Base-by-base conservation (phyloP, 805 yeast species). In the Zygosaccharomyces bisporus region DNA sequence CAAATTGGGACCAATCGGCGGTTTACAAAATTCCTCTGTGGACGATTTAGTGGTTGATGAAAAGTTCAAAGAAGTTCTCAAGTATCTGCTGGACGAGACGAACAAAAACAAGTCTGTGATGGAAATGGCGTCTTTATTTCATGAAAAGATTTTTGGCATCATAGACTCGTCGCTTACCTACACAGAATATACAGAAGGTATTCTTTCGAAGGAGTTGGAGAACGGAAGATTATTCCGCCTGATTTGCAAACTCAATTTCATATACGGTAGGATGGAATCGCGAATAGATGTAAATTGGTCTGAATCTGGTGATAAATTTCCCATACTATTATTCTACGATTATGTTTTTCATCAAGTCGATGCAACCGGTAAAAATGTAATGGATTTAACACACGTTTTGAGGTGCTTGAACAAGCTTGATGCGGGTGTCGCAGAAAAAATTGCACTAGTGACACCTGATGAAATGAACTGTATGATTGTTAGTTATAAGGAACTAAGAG, bases 211-310 rank as follows among this genome's bases (percentile, higher is more conserved):
- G 43, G 98, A 91, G 63, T 67, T 90, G 19, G 98, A 93, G 62
- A 93, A 93, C 63, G 93, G 86, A 3, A 73, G 98, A 47, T 67
- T 93, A 23, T 88, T 91, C 54, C 73, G 98, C 47, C 71, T 93
- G 33, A 69, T 91, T 58, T 72, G 89, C 46, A 93, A 93, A 69
- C 68, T 93, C 33, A 87, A 86, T 58, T 83, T 83, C 53, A 78
- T 88, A 20, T 71, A 82, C 46, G 90, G 85, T 50, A 73, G 91
- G 49, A 86, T 91, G 8, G 91, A 83, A 53, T 71, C 69, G 32
- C 73, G 73, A 19, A 70, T 74, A 41, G 80, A 76, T 53, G 64
- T 70, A 12, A 67, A 74, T 14, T 83, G 90, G 89, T 74, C 83
- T 1, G 89, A 83, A 51, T 76, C 85, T 6, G 95, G 95, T 9